phyloP scores from a whole-genome alignment of 441 rosid species.

The Lepidium campestre region DNA sequence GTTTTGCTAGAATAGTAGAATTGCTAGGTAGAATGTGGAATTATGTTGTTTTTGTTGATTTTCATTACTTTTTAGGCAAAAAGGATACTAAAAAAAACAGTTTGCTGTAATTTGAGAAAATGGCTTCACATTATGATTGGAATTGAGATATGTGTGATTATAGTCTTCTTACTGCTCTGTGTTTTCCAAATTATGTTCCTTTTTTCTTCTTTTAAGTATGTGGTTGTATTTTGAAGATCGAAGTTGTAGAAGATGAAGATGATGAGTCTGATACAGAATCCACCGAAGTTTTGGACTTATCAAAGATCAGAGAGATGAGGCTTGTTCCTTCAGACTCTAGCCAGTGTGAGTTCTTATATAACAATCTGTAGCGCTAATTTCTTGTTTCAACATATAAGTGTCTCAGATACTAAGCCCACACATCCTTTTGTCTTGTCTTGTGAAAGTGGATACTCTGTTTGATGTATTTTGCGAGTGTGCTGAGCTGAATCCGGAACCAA shows the following conservation, averaged over 20 bases:
- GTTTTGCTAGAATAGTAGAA: background rate
- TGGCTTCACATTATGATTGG: background rate
- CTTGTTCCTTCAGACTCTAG: conserved; percentile 80
- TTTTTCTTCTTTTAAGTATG: background rate
- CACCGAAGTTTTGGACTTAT: conserved; percentile 43
- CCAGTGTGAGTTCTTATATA: conserved; percentile 43
- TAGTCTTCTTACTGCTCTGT: background rate
- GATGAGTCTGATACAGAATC: conserved; percentile 58
- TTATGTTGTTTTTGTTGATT: background rate
- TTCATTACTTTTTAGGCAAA: background rate
- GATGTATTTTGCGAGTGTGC: conserved; percentile 87
- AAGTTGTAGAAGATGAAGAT: conserved; percentile 52
- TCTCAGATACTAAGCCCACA: background rate
- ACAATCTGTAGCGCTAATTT: background rate
- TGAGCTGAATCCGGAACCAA: conserved; percentile 87
- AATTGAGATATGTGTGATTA: background rate
- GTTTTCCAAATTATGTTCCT: background rate
- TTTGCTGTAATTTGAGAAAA: background rate
- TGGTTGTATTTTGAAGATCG: conserved; percentile 49
- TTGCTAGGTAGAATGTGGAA: background rate
- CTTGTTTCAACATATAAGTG: background rate
- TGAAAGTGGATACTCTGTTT: conserved; percentile 78
- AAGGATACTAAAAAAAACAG: too few species aligned
- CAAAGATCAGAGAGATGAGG: conserved; percentile 81
- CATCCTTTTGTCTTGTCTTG: background rate